Conservation (phyloP, 768 basidiomycete genomes). For the Hygrocybe coccinea region DNA sequence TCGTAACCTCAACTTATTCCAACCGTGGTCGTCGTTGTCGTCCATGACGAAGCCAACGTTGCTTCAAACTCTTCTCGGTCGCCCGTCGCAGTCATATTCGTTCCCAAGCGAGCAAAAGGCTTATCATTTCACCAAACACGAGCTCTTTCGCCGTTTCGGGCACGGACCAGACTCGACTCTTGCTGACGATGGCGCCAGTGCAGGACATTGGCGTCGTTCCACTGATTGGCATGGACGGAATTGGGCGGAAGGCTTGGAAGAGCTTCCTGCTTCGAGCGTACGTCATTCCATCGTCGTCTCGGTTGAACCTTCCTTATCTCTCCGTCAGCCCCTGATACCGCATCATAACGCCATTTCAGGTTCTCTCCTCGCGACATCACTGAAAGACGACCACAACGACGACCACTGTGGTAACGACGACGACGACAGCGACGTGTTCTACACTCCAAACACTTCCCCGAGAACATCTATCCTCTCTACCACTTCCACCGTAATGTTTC, state of each 20-base stretch:
- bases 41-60: slow-evolving; percentile 54
- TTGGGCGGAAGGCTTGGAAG: no score
- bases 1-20: neutral
- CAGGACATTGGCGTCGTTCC: neutral
- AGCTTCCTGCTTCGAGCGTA: neutral
- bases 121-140: slow-evolving; percentile 48
- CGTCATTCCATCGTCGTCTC: neutral
- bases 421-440: slow-evolving; percentile 37
- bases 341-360: no score
- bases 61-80: slow-evolving; percentile 55
- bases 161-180: slow-evolving; percentile 11
- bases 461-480: slow-evolving; percentile 44
- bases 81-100: slow-evolving; percentile 61
- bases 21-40: neutral
- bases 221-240: neutral
- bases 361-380: neutral
- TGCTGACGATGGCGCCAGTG: slow-evolving; percentile 16
- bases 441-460: slow-evolving; percentile 57
- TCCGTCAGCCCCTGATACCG: neutral
- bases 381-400: neutral
- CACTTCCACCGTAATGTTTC: slow-evolving; percentile 22
- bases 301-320: neutral
- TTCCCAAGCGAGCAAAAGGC: slow-evolving; percentile 38
- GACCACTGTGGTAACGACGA: neutral
- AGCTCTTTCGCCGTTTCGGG: slow-evolving; percentile 37